Evolutionary conservation across 1,284 basidiomycete species (phyloP), one percentile per base, ranked within the genome.

Genomic region (Lentinus polychrous): DNA sequence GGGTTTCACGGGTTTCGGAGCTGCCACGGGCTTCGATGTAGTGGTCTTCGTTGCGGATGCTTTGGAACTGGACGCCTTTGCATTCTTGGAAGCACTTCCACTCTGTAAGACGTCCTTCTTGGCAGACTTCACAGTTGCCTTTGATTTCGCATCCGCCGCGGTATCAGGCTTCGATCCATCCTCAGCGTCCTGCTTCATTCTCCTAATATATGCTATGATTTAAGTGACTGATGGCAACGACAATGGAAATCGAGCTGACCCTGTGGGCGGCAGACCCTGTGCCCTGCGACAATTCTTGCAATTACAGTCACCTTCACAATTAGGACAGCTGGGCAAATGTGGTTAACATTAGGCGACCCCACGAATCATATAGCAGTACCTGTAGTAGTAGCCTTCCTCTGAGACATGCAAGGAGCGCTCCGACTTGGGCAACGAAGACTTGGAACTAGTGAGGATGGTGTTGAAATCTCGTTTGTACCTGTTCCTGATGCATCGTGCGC

Each of bases 261-360:
- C 80, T 22, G 72, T 73, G 1, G 80, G 71, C 42, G 73, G 70
- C 33, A 83, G 66, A 12, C 83, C 81, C 60, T 78, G 73, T 10
- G 73, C 66, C 63, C 80, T 84, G 46, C 79, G 73, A 63, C 86
- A 89, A 1, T 57, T 60, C 34, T 72, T 69, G 52, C 86, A 89
- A 58, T 80, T 85, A 63, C 86, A 89, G 3, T 18, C 64, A 55
- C 74, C 78, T 47, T 71, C 67, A 53, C 86, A 89, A 58, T 72
- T 76, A 14, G 83, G 83, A 54, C 86, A 89, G 58, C 86, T 88
- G 52, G 22, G 7, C 12, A 23, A 11, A 42, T 14, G 36, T 46
- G 12, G 31, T 48, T 23, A 49, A 46, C 41, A 31, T 27, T 32
- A 37, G 37, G 2, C 31, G 33, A 32, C n/a, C 6, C 40, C 39